Conservation (phyloP, 2,329 filamentous ascomycete species). For the Aspergillus versicolor region DNA sequence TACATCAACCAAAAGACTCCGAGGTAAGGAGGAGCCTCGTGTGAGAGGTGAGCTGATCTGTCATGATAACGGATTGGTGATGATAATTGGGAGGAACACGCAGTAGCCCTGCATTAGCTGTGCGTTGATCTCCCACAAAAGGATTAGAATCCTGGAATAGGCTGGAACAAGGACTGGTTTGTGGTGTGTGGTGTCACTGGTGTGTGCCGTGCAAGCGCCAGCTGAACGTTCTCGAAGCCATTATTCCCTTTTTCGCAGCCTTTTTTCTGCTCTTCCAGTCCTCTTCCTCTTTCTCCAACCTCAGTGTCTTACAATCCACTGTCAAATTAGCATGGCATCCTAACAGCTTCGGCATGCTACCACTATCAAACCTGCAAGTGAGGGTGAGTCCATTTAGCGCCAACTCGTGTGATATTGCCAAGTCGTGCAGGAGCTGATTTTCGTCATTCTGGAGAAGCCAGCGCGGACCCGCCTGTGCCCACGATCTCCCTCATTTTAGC, state of each 20-base stretch:
- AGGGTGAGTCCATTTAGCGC: background rate
- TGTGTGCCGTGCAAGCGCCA: background rate
- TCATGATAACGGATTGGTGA: background rate
- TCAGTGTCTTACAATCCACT: background rate
- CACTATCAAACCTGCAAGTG: background rate
- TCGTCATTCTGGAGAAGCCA: background rate
- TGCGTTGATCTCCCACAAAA: background rate
- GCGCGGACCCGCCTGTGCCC: conserved; percentile 3
- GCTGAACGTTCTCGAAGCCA: background rate
- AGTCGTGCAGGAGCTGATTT: background rate
- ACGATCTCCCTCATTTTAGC: background rate
- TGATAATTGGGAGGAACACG: background rate
- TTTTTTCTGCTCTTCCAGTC: background rate
- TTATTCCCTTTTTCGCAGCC: background rate
- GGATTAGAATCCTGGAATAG: background rate
- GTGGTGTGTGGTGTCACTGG: background rate
- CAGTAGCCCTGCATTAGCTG: conserved; percentile 10
- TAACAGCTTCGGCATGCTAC: background rate
- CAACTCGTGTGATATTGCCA: background rate
- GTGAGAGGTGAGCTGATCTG: background rate
- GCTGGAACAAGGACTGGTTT: background rate
- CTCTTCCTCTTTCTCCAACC: background rate
- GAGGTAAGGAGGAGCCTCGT: background rate
- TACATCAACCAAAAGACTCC: no score
- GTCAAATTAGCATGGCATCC: background rate